Evolutionary conservation across 163 green algal species (phyloP), one percentile per base, ranked within the genome.

Genomic region (Chlamydomonas reinhardtii): DNA sequence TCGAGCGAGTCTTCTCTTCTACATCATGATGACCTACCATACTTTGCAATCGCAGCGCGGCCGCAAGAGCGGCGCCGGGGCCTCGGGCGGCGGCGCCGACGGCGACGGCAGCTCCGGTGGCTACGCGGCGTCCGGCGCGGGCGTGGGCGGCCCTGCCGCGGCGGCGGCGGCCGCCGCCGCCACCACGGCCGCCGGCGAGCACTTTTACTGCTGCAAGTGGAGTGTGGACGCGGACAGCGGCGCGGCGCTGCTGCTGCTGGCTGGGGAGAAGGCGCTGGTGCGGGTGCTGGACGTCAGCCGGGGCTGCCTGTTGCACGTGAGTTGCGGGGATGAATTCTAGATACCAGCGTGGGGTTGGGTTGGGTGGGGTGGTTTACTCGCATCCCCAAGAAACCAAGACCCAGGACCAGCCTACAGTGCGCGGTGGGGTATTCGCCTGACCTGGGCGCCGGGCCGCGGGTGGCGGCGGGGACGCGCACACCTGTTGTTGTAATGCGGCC

Each of bases 171-270:
- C 24, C 27, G 76, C 72, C 72, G 76, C 34, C 89, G 95, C 93
- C 37, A 87, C 31, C 12, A 73, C 56, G 14, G 35, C 37, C 22
- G 52, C 15, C 65, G 76, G 93, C 0, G 96, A 99, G 84, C 88
- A 92, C 31, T 98, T 96, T 48, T 99, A 93, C 83, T 88, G 89
- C 2, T 95, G 91, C 83, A 90, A 93, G 39, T 99, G 96, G 96
- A 92, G 85, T 17, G 25, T 89, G 17, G 80, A 94, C 39, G 43
- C 68, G 9, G 59, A 19, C 64, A 94, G 37, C 34, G 86, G 90
- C 62, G 89, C 82, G 11, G 91, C 95, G 12, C 82, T 98, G 82
- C 92, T 99, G 76, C 91, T 97, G 68, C 65, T 96, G 52, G 96
- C 93, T 1, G 96, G 96, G 34, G 85, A 92, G 74, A 94, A 94